Conservation (phyloP, 148 eudicot genomes). For the Camellia japonica region DNA sequence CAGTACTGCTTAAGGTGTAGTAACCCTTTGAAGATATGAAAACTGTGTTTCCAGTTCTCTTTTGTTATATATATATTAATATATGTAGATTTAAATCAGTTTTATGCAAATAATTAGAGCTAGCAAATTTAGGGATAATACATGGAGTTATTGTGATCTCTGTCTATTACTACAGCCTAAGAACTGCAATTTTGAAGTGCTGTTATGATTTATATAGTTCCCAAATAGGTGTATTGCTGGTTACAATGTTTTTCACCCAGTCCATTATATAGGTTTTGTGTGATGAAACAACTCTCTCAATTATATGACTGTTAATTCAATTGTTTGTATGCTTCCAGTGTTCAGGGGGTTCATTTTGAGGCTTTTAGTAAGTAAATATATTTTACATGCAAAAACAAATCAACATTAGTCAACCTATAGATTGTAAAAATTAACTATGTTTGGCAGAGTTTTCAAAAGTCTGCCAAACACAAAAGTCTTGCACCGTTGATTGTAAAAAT, state of each 20-base stretch:
- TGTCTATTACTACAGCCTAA: neutral
- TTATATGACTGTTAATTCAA: neutral
- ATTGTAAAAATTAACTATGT: no score
- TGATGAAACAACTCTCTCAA: neutral
- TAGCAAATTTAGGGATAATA: neutral
- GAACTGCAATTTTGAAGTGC: conserved; percentile 2
- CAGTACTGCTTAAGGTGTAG: neutral
- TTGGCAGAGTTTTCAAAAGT: no score
- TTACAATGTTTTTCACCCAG: neutral
- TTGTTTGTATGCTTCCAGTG: neutral
- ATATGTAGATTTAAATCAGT: neutral
- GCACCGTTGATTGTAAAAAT: no score
- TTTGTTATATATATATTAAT: no score
- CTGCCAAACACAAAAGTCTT: no score
- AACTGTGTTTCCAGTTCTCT: neutral
- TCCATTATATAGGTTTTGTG: neutral
- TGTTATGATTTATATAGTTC: neutral
- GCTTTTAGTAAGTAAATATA: neutral
- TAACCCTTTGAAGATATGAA: neutral
- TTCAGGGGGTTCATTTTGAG: neutral
- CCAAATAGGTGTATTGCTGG: neutral
- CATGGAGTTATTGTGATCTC: neutral
- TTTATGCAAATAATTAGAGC: neutral
- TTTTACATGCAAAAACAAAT: no score
- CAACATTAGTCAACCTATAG: no score